Base-by-base conservation (phyloP, 2,329 filamentous ascomycete genomes). In the Fusarium falciforme region DNA sequence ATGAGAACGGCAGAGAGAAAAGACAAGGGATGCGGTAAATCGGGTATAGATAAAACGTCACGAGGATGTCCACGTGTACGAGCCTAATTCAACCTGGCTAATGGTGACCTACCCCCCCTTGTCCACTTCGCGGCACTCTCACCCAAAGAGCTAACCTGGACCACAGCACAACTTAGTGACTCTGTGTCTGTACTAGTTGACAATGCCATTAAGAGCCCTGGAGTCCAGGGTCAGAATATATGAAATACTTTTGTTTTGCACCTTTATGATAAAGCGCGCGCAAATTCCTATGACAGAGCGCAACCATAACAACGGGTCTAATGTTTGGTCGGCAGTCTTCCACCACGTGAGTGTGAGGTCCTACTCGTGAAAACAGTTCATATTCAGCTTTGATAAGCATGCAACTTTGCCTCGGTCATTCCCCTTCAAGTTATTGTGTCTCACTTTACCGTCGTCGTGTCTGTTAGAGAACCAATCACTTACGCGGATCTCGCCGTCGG, bases 61-160 rank as follows among this genome's bases (percentile, higher is more conserved):
- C 33, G 33, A 17, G 54, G 14, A 22, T 36, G 5, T 27, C 38
- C 54, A 57, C 33, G 54, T 57, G 33, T 38, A 11, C 5, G 9
- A 27, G 52, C 52, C 31, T 55, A 55, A 55, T 35, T 5, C 52
- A 57, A 55, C 31, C 5, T 3, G 11, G 42, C 2, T 12, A 7
- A 5, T 2, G 40, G 86, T 88, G 3, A 86, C 25, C 16, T 49
- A 16, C 14, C 16, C 5, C 5, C 22, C 5, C 14, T 27, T 25
- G 20, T 14, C 10, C 36, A 38, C 36, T 16, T 38, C 17, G 6
- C 0, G 16, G 12, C 2, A 20, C 3, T 20, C 5, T 20, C 5
- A 12, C 6, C 2, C 11, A 42, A 42, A 6, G 9, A 29, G 25
- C 25, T 29, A 49, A 49, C 44, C 44, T 29, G n/a, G 44, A 49